Evolutionary conservation across 2,329 filamentous ascomycete genomes (phyloP).

Genomic region (Neodidymelliopsis sp.): DNA sequence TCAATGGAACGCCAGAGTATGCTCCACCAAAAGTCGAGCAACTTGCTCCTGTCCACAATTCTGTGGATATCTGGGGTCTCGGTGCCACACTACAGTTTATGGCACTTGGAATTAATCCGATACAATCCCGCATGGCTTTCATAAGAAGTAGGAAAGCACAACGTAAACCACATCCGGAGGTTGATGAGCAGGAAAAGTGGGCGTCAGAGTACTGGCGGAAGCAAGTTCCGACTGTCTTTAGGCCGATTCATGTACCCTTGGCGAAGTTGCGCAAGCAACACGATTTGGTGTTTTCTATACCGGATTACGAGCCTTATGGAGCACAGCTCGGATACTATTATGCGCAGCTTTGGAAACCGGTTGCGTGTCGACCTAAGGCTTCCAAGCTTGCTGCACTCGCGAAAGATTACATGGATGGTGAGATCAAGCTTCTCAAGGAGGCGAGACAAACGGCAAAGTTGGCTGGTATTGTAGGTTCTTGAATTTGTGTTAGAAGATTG

Average conservation of each 20-base stretch:
- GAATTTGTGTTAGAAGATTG: too few relatives aligned
- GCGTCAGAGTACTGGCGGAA: not conserved
- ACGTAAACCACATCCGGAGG: not conserved
- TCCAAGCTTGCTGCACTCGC: not conserved
- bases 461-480: too few relatives aligned
- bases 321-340: slow-evolving; percentile 24
- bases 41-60: slow-evolving; percentile 16
- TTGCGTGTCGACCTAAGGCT: slow-evolving; percentile 1
- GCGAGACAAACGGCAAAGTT: not conserved
- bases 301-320: slow-evolving; percentile 18
- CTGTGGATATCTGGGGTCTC: slow-evolving; percentile 33
- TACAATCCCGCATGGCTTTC: slow-evolving; percentile 17
- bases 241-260: slow-evolving; percentile 13
- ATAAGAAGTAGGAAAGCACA: slow-evolving; percentile 3
- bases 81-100: slow-evolving; percentile 33
- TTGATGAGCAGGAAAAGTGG: slow-evolving; percentile 9
- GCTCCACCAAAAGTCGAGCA: slow-evolving; percentile 24
- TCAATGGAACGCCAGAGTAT: slow-evolving; percentile 30
- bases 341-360: slow-evolving; percentile 4
- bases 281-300: not conserved
- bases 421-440: slow-evolving; percentile 1
- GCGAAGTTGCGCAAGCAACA: slow-evolving; percentile 6
- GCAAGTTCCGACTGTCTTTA: slow-evolving; percentile 13
- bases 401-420: slow-evolving; percentile 1
- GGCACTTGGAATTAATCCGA: slow-evolving; percentile 19